These are phyloP conservation scores for Entomortierella parvispora DNA, from an alignment of 192 early-diverging fungal species.

Conservation along the genomic window DNA sequence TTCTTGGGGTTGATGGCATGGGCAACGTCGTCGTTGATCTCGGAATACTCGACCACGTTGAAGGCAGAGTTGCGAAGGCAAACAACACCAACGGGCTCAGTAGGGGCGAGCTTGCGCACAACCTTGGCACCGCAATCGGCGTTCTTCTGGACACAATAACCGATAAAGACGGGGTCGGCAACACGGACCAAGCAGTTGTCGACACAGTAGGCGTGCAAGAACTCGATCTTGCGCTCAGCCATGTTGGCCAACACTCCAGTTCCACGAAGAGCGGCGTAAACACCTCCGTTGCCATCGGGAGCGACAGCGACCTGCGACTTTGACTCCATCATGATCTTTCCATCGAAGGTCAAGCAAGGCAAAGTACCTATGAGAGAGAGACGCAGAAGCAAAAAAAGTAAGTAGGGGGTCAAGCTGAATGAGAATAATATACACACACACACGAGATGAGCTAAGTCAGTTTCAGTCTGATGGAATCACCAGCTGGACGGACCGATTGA, in stretches of 20 bases:
- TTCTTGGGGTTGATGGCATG: conserved; percentile 69
- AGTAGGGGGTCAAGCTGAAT: conserved; percentile 4
- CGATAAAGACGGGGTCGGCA: conserved; percentile 96
- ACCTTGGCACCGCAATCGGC: conserved; percentile 96
- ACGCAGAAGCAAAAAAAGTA: background rate
- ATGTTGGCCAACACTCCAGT: conserved; percentile 87
- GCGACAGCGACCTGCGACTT: conserved; percentile 83
- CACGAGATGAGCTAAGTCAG: too few relatives aligned
- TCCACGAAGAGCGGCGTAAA: conserved; percentile 90
- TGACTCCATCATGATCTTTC: conserved; percentile 91
- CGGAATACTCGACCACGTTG: conserved; percentile 96
- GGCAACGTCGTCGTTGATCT: conserved; percentile 84
- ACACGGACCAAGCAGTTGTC: conserved; percentile 98
- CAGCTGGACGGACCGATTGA: background rate
- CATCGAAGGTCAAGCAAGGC: conserved; percentile 92
- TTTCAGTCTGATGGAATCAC: too few relatives aligned
- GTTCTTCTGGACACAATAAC: conserved; percentile 88
- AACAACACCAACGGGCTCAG: conserved; percentile 96
- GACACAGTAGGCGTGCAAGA: conserved; percentile 95
- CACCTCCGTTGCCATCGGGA: conserved; percentile 93
- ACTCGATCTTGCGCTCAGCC: conserved; percentile 83
- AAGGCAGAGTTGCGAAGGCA: conserved; percentile 85
- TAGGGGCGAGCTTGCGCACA: conserved; percentile 86
- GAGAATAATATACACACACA: background rate
- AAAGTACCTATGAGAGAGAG: conserved; percentile 68